Evolutionary conservation across 495 filamentous ascomycete genomes (phyloP).

Genomic region (Terfezia boudieri): DNA sequence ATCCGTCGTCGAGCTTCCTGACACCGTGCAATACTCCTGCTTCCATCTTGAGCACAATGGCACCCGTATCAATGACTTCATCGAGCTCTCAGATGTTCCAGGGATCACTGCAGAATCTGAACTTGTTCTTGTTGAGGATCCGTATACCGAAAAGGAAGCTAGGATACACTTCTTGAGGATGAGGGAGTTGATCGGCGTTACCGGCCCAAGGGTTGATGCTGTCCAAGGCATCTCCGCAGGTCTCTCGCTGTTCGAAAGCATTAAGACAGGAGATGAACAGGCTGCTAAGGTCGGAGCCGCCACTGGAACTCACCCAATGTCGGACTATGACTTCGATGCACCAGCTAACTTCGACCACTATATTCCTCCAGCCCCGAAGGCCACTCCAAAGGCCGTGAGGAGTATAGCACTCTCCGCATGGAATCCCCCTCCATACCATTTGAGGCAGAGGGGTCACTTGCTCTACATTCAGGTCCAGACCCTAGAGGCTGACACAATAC

Average conservation of each 20-base stretch:
- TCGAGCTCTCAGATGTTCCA: conserved; percentile 79
- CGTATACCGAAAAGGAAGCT: conserved; percentile 96
- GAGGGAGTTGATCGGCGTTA: conserved; percentile 76
- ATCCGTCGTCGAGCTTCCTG: conserved; percentile 83
- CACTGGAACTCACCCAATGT: conserved; percentile 30
- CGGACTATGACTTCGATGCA: conserved; percentile 54
- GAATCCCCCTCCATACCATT: conserved; percentile 86
- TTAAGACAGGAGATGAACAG: conserved; percentile 31
- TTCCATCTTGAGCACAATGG: conserved; percentile 88
- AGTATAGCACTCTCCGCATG: conserved; percentile 70
- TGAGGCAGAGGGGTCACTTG: conserved; percentile 77
- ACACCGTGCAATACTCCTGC: conserved; percentile 89
- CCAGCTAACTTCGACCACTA: conserved; percentile 44
- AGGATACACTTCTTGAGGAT: conserved; percentile 80
- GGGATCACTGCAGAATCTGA: conserved; percentile 51
- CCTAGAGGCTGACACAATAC: conserved; percentile 76
- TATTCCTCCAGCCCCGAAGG: conserved; percentile 37
- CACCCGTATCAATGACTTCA: conserved; percentile 76
- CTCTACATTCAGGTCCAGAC: conserved; percentile 76
- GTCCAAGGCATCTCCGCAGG: conserved; percentile 79
- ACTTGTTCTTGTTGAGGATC: conserved; percentile 69
- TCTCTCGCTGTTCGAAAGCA: conserved; percentile 56
- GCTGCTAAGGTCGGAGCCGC: conserved; percentile 23
- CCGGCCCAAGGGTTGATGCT: conserved; percentile 67
- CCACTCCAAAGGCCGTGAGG: conserved; percentile 72